A percentile compares a stretch with the other conserved stretches of the same genome.
Evolutionary conservation across 192 early-diverging fungal species (phyloP).

Genomic region (Radiomyces spectabilis): DNA sequence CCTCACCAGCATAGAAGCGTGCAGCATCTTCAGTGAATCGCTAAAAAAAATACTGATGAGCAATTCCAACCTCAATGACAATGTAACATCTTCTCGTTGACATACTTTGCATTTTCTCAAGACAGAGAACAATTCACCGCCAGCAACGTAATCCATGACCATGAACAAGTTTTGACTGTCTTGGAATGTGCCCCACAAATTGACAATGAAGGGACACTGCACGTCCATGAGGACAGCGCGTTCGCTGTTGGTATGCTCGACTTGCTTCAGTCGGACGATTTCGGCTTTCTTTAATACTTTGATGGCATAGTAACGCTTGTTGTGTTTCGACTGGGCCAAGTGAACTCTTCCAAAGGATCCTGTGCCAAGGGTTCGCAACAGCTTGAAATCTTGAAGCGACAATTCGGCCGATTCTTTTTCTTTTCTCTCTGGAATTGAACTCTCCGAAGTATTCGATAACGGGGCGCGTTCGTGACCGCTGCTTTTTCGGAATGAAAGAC

Average conservation of each 20-base stretch:
- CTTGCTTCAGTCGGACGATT: constrained; percentile 83
- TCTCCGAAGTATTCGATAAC: too few relatives aligned
- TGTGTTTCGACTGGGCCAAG: constrained; percentile 65
- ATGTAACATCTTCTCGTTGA: neutral
- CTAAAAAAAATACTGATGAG: neutral
- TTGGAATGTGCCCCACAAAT: constrained; percentile 79
- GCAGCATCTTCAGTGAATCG: constrained; percentile 73
- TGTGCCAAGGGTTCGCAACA: constrained; percentile 49
- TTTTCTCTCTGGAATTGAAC: too few relatives aligned
- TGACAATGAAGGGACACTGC: constrained; percentile 75
- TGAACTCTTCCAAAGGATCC: constrained; percentile 95
- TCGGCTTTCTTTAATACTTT: constrained; percentile 87
- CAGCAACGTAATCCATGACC: constrained; percentile 77
- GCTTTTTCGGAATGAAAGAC: too few relatives aligned
- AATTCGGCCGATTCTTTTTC: too few relatives aligned
- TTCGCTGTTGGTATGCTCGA: constrained; percentile 94
- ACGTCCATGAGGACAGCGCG: constrained; percentile 75
- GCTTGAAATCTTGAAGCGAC: neutral
- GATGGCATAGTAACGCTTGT: constrained; percentile 81
- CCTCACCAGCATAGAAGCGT: constrained; percentile 75
- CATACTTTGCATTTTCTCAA: constrained; percentile 34
- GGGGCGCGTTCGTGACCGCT: too few relatives aligned
- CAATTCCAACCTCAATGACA: neutral
- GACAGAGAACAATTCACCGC: constrained; percentile 79
- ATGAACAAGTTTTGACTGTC: constrained; percentile 73